These are phyloP conservation scores for Neurospora tetrasperma DNA, from an alignment of 495 filamentous ascomycete species.

Conservation along the genomic window DNA sequence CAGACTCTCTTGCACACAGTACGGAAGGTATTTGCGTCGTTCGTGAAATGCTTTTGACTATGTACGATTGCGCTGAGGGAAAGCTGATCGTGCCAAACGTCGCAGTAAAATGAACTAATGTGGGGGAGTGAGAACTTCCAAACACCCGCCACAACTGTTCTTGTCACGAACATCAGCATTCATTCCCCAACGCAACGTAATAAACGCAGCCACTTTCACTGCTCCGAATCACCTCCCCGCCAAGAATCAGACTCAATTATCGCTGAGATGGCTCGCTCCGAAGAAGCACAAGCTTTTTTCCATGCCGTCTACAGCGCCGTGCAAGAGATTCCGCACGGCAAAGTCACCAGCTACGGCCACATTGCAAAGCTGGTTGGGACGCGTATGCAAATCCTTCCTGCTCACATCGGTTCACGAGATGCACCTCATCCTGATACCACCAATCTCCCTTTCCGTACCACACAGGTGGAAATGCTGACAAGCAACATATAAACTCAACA, in stretches of 20 bases:
- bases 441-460: not conserved
- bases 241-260: not conserved
- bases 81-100: not conserved
- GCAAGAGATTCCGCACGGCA: constrained; percentile 72
- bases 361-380: constrained; percentile 72
- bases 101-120: not conserved
- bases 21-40: not conserved
- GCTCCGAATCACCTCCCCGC: not conserved
- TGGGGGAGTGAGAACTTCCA: not conserved
- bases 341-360: constrained; percentile 82
- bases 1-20: not conserved
- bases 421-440: not conserved
- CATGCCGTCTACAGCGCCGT: constrained; percentile 73
- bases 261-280: constrained; percentile 54
- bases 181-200: not conserved
- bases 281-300: constrained; percentile 80
- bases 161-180: not conserved
- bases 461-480: not conserved
- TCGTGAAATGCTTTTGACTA: not conserved
- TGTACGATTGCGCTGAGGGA: not conserved
- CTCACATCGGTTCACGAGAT: not conserved
- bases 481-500: constrained; percentile 14
- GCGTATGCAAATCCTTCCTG: constrained; percentile 46
- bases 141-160: not conserved
- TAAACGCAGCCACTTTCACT: not conserved